Evolutionary conservation across 768 basidiomycete species (phyloP).

Genomic region (Daedaleopsis nitida): DNA sequence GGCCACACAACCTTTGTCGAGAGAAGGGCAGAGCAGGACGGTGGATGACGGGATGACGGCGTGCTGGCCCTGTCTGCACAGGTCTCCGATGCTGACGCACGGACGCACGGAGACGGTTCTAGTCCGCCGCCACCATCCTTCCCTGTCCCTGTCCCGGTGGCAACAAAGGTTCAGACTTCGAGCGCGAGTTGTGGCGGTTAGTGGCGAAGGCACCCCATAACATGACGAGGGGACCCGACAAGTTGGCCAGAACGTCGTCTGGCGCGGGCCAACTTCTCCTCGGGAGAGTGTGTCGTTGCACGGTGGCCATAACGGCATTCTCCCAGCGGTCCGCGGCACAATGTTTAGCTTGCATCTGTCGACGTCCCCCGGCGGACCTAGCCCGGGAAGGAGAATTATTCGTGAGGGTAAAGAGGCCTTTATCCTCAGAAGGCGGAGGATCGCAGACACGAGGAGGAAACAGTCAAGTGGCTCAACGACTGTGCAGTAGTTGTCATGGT

Average conservation of each 20-base stretch:
- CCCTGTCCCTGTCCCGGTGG: not conserved
- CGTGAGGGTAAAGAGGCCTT: not conserved
- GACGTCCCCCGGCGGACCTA: not conserved
- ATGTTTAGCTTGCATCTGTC: not conserved
- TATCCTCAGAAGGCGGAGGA: no score
- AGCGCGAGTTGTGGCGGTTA: not conserved
- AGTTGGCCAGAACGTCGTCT: not conserved
- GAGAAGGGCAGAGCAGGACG: not conserved
- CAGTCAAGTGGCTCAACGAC: not conserved
- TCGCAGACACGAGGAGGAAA: not conserved
- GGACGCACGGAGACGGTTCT: not conserved
- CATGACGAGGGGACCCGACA: not conserved
- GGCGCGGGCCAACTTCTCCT: not conserved
- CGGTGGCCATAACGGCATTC: not conserved
- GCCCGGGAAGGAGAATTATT: not conserved
- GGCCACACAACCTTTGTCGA: not conserved
- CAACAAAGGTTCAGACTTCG: not conserved
- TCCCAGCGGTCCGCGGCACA: not conserved
- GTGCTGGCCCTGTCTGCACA: no score
- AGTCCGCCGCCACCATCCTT: not conserved
- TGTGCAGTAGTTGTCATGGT: conserved; percentile 8
- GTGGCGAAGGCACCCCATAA: not conserved
- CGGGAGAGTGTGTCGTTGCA: not conserved
- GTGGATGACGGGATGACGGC: no score
- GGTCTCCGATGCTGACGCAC: not conserved